Conservation (phyloP, 768 basidiomycete species). For the Dendrothele bispora region DNA sequence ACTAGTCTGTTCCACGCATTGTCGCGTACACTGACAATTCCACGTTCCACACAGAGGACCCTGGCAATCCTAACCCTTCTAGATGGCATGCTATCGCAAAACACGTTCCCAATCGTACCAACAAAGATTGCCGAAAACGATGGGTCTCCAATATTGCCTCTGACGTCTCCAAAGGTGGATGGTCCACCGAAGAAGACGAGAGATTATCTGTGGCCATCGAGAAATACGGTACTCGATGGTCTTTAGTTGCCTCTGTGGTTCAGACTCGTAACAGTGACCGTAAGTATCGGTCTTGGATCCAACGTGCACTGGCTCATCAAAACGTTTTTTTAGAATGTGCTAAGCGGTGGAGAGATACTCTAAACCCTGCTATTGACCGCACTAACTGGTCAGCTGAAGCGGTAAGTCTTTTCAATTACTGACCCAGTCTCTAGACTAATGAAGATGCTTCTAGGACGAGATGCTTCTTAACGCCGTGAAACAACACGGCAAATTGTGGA, state of each 20-base stretch:
- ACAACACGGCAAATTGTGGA: conserved; percentile 60
- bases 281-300: neutral
- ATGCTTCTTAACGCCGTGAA: too few species aligned
- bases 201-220: conserved; percentile 55
- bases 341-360: conserved; percentile 25
- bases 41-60: conserved; percentile 50
- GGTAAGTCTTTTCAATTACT: conserved; percentile 13
- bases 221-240: conserved; percentile 46
- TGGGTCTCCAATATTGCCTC: conserved; percentile 67
- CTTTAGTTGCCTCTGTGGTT: conserved; percentile 22
- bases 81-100: conserved; percentile 65
- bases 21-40: conserved; percentile 12
- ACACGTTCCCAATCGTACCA: conserved; percentile 59
- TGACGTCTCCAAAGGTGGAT: conserved; percentile 59
- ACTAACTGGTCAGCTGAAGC: conserved; percentile 22
- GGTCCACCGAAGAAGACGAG: conserved; percentile 61
- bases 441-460: too few species aligned
- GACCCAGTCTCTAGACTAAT: conserved; percentile 37
- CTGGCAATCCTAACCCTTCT: conserved; percentile 55
- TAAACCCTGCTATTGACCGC: conserved; percentile 25
- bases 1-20: conserved; percentile 1
- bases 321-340: conserved; percentile 23
- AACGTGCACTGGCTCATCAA: neutral
- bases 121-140: conserved; percentile 63
- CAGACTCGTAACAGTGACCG: conserved; percentile 24